These are phyloP conservation scores for Lonicera japonica DNA, from an alignment of 129 eudicot species.

Conservation along the genomic window DNA sequence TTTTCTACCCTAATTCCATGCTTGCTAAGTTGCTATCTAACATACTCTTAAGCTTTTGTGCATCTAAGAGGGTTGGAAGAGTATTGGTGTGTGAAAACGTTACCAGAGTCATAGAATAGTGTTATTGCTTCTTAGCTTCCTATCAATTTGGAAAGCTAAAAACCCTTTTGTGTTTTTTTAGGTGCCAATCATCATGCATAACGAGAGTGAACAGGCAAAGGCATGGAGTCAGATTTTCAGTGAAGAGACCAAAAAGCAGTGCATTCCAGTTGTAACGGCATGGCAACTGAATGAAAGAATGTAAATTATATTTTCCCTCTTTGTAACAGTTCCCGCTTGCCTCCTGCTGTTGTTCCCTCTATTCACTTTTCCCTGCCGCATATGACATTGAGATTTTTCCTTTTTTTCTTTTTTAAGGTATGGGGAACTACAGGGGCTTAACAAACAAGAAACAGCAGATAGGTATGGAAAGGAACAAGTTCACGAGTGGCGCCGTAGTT, in stretches of 20 bases:
- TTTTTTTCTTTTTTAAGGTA: slow-evolving; percentile 46
- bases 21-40: too few relatives aligned
- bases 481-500: slow-evolving; percentile 98
- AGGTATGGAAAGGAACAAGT: slow-evolving; percentile 88
- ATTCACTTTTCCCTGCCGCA: background rate
- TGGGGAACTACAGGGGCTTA: slow-evolving; percentile 92
- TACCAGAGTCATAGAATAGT: too few relatives aligned
- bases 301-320: slow-evolving; percentile 26
- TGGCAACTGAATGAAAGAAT: slow-evolving; percentile 99
- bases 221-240: slow-evolving; percentile 90
- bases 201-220: slow-evolving; percentile 84
- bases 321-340: background rate
- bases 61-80: too few relatives aligned
- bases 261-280: slow-evolving; percentile 92
- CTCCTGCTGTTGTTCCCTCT: background rate
- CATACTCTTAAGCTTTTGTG: too few relatives aligned
- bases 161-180: slow-evolving; percentile 8
- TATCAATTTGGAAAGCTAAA: too few relatives aligned
- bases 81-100: too few relatives aligned
- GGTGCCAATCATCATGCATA: slow-evolving; percentile 83
- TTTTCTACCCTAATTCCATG: too few relatives aligned
- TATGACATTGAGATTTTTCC: background rate
- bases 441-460: slow-evolving; percentile 98
- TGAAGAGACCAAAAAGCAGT: slow-evolving; percentile 74
- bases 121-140: too few relatives aligned